A percentile compares a stretch with the other conserved stretches of the same genome.
phyloP scores from a whole-genome alignment of 352 stramenopile species.

The Bremia lactucae region DNA sequence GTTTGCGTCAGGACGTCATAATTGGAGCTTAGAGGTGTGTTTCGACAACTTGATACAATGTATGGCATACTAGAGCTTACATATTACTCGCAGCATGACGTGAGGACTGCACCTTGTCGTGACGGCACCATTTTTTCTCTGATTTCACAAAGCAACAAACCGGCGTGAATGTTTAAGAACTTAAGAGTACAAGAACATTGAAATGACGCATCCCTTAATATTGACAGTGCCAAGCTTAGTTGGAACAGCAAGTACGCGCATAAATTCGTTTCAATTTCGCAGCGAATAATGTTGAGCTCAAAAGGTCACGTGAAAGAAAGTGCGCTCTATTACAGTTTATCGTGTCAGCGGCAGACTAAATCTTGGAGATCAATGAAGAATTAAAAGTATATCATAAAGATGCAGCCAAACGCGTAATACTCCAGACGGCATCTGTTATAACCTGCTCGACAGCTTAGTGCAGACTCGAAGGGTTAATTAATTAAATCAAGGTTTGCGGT shows the following conservation, averaged over 20 bases:
- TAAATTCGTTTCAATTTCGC: no score
- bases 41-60: constrained; percentile 42
- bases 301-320: no score
- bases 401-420: no score
- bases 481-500: constrained; percentile 39
- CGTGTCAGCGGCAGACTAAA: no score
- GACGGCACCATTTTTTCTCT: constrained; percentile 69
- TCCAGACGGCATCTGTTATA: no score
- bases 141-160: constrained; percentile 40
- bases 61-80: constrained; percentile 51
- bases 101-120: constrained; percentile 39
- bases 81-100: constrained; percentile 48
- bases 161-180: no score
- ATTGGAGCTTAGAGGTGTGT: constrained; percentile 49
- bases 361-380: no score
- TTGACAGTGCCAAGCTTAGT: constrained; percentile 21
- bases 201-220: no score
- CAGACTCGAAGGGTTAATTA: constrained; percentile 44
- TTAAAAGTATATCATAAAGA: no score
- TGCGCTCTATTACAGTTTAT: no score
- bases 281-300: no score
- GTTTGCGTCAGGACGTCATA: constrained; percentile 45
- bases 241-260: constrained; percentile 39
- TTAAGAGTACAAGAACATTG: no score
- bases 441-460: constrained; percentile 28